phyloP scores from a whole-genome alignment of 257 asterid species.

The Ballota nigra region DNA sequence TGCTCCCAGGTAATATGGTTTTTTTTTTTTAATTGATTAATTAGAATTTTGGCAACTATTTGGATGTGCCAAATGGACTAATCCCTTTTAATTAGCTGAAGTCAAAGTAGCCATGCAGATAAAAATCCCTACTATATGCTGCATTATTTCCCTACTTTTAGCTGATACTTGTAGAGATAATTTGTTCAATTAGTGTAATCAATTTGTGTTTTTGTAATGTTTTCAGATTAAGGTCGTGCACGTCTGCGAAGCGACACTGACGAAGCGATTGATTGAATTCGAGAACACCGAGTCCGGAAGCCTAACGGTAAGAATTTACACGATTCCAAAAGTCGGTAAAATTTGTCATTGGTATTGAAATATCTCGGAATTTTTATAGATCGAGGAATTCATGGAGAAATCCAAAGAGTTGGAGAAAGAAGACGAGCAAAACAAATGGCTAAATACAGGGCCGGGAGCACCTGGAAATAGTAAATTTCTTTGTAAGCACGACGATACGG shows the following conservation, averaged over 20 bases:
- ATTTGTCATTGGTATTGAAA: too few species aligned
- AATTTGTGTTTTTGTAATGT: slow-evolving; percentile 19
- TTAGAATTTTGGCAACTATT: too few species aligned
- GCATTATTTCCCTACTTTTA: slow-evolving; percentile 1
- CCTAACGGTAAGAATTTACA: slow-evolving; percentile 70
- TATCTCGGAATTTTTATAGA: too few species aligned
- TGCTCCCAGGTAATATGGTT: too few species aligned
- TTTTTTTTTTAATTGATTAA: too few species aligned
- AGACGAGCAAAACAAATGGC: slow-evolving; percentile 20
- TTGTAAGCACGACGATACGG: slow-evolving; percentile 63
- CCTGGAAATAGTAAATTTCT: slow-evolving; percentile 50
- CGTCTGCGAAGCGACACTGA: slow-evolving; percentile 81
- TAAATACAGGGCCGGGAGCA: slow-evolving; percentile 29
- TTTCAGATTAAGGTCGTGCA: slow-evolving; percentile 74
- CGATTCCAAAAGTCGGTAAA: too few species aligned
- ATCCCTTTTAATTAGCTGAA: too few species aligned
- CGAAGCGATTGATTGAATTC: slow-evolving; percentile 82
- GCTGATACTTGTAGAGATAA: slow-evolving; percentile 1
- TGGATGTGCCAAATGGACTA: too few species aligned
- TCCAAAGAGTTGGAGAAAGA: slow-evolving; percentile 57
- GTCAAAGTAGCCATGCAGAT: too few species aligned
- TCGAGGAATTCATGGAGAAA: slow-evolving; percentile 69
- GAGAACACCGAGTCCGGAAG: slow-evolving; percentile 82
- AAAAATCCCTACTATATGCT: background rate
- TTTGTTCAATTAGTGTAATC: background rate